Evolutionary conservation across 805 yeast species (phyloP), one percentile per base, ranked within the genome.

Genomic region (Spathaspora passalidarum): DNA sequence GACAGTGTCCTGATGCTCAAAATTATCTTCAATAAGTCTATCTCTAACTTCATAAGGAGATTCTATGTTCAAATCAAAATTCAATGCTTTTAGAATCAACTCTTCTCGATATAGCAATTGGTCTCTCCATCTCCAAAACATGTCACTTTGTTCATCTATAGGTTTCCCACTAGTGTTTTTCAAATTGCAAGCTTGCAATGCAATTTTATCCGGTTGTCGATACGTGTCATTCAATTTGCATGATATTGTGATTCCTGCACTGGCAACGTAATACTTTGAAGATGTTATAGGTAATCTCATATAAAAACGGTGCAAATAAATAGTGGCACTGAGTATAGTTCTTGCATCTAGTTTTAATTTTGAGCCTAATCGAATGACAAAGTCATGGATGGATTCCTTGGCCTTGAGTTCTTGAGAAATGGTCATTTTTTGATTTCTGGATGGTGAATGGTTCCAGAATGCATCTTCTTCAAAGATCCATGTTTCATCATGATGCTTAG

Each of bases 111-210:
- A 72, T 37, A 72, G 53, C 8, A 72, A 55, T 54, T 72, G 76
- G 54, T 72, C 77, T 25, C 75, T 45, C 76, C 76, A 72, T 37
- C 61, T 61, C 77, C 77, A 72, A 53, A 69, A 72, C 42, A 62
- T 46, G 17, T 65, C 66, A 46, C 67, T 65, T 29, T 69, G 74
- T 49, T 70, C 74, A 41, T 71, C 73, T 2, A 72, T 56, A 1
- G 37, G 9, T 17, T 53, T 49, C 35, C 53, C 52, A n/a, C 55
- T 46, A 4, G 72, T 66, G 49, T 63, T 68, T 47, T 68, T 67
- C 37, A 69, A 40, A 26, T 49, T 57, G 45, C 74, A 66, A 5
- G 68, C 74, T 3, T 62, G 53, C 51, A 70, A 50, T 8, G 76
- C 75, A 8, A 72, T 66, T 52, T 65, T 69, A 46, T 71, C 76